Percentiles rank a stretch among this genome's conserved stretches.
phyloP scores from a whole-genome alignment of 2,329 filamentous ascomycete species.

The Aureobasidium uvarum region DNA sequence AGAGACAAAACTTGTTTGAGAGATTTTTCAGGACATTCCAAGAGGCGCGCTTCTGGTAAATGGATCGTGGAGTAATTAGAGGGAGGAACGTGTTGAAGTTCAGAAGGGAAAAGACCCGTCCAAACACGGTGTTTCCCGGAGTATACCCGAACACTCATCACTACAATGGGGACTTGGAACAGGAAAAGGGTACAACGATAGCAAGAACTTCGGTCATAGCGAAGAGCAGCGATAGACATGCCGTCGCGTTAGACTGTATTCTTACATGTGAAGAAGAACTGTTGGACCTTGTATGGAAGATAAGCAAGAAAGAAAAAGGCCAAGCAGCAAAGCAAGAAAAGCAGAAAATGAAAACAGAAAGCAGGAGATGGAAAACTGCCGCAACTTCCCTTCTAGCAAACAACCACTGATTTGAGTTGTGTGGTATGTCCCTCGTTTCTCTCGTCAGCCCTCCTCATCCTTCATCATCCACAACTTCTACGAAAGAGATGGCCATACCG shows the following conservation, averaged over 20 bases:
- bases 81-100: no score
- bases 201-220: not conserved
- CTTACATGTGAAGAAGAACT: not conserved
- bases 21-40: no score
- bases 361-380: not conserved
- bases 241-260: not conserved
- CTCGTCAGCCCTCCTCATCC: not conserved
- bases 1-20: no score
- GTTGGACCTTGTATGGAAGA: not conserved
- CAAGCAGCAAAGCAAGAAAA: not conserved
- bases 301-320: not conserved
- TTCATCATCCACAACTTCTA: not conserved
- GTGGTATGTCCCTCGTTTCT: not conserved
- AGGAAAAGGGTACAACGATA: no score
- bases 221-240: not conserved
- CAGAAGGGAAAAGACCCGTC: no score
- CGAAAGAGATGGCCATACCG: slow-evolving; percentile 1
- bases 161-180: no score
- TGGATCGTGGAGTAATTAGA: no score
- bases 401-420: not conserved
- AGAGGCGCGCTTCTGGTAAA: no score
- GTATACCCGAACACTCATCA: no score
- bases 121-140: no score
- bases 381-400: not conserved
- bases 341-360: not conserved